Conservation (phyloP, 1,139 yeast genomes). For the Taiozyma onychis region DNA sequence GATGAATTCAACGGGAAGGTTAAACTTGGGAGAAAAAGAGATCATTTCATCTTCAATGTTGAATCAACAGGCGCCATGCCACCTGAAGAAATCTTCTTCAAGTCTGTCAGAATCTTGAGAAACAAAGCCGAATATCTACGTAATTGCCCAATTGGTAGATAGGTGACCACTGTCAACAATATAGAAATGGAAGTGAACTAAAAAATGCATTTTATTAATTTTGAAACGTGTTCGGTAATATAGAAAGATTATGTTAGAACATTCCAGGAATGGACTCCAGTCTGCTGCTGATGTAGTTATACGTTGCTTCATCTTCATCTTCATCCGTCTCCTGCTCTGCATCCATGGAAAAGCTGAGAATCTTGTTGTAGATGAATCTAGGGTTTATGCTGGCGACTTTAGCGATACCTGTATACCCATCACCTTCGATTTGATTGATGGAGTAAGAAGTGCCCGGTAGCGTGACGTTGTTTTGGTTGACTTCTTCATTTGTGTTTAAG, state of each 20-base stretch:
- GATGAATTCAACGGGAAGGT: conserved; percentile 86
- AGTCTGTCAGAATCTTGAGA: conserved; percentile 77
- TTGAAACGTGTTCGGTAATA: background rate
- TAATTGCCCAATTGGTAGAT: conserved; percentile 64
- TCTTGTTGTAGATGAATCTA: conserved; percentile 20
- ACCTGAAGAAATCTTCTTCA: conserved; percentile 92
- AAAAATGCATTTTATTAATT: background rate
- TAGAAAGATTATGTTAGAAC: background rate
- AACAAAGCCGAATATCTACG: conserved; percentile 81
- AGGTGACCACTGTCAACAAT: background rate
- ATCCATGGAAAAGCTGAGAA: conserved; percentile 11
- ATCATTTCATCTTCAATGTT: conserved; percentile 88
- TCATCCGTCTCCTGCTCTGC: conserved; percentile 7
- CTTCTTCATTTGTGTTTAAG: conserved; percentile 10
- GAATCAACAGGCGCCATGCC: conserved; percentile 97
- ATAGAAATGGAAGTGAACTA: conserved; percentile 3
- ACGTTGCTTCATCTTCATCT: conserved; percentile 7
- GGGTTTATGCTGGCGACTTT: conserved; percentile 29
- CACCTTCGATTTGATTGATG: conserved; percentile 25
- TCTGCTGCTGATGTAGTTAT: conserved; percentile 4
- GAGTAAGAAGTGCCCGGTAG: conserved; percentile 15
- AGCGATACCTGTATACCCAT: conserved; percentile 39
- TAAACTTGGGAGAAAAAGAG: conserved; percentile 84
- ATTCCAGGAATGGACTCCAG: background rate
- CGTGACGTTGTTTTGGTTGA: conserved; percentile 21